Percentiles rank a stretch among this genome's conserved stretches.
Evolutionary conservation across 352 stramenopile species (phyloP).

Genomic region (Pythium phragmiticola): DNA sequence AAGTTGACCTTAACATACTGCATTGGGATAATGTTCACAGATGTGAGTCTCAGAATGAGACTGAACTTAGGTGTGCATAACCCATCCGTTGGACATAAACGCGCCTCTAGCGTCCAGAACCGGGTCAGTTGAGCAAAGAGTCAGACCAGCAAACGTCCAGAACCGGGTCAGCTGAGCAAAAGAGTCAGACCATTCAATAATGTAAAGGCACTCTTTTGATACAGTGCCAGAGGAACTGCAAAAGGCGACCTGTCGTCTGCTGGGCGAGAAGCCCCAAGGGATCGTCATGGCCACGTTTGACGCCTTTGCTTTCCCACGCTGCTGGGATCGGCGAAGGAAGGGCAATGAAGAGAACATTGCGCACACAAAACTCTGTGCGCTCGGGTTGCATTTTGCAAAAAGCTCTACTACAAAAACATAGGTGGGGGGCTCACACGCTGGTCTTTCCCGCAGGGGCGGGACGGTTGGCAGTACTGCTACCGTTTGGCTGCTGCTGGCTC

Average conservation of each 20-base stretch:
- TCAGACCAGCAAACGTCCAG: neutral
- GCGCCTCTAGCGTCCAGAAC: neutral
- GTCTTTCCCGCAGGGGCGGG: neutral
- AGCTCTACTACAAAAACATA: neutral
- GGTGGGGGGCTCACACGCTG: neutral
- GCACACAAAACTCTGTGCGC: too few relatives aligned
- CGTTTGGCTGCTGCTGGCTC: conserved; percentile 5
- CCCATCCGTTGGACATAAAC: neutral
- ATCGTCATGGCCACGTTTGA: neutral
- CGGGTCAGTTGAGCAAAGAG: too few relatives aligned
- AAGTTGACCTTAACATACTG: neutral
- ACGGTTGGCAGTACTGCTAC: conserved; percentile 1
- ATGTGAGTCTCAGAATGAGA: neutral
- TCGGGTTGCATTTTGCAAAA: neutral
- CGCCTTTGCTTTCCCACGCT: neutral
- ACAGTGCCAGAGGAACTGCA: neutral
- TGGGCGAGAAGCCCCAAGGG: neutral
- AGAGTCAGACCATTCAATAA: neutral
- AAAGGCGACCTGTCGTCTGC: neutral
- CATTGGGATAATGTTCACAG: neutral
- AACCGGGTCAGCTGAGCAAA: neutral
- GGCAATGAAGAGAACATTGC: too few relatives aligned
- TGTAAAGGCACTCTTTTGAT: neutral
- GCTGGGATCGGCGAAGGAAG: neutral
- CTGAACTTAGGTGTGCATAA: neutral